Base-by-base conservation (phyloP, 2,329 filamentous ascomycete species). In the Hymenoscyphus albidus region DNA sequence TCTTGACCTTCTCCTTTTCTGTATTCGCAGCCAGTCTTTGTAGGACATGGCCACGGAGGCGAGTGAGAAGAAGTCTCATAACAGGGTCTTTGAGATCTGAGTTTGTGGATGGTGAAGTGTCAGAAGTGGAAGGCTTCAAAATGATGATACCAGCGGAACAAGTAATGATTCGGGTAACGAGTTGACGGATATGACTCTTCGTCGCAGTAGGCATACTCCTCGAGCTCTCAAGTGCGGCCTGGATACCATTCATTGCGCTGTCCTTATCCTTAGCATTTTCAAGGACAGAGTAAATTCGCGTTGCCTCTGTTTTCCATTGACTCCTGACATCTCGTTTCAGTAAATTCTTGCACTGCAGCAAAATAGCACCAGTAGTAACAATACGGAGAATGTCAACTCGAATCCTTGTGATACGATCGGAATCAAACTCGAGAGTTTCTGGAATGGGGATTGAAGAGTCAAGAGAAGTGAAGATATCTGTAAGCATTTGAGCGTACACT, bases 281-380 rank as follows among this genome's bases (percentile, higher is more conserved):
- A 12, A 93, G 82, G 0, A 91, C 84, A 1, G 84, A 78, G 79
- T 89, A 85, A 68, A 93, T 85, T n/a, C 90, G 86, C 2, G 81
- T 80, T 0, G 90, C 89, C 76, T 93, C 89, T 31, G 81, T 85
- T 76, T 88, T 91, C 91, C 91, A 95, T 22, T 89, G 86, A 13
- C 85, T 84, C 56, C 91, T 86, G 3, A 92, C 89, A 72, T 94
- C 91, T 16, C 91, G 86, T 77, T 93, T 93, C 39, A 95, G 83
- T 7, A 94, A 80, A 70, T 93, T 94, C 79, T 95, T 95, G 76
- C 88, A 89, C 61, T 92, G 92, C 14, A 94, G 79, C 35, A 93
- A 79, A 58, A 94, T 88, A 0, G 90, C 88, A 1, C 89, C 90
- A 3, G 89, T 85, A 0, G 89, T 90, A 27, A 91, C 85, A 70